phyloP scores from a whole-genome alignment of 257 asterid species.

The Dorcoceras hygrometricum region DNA sequence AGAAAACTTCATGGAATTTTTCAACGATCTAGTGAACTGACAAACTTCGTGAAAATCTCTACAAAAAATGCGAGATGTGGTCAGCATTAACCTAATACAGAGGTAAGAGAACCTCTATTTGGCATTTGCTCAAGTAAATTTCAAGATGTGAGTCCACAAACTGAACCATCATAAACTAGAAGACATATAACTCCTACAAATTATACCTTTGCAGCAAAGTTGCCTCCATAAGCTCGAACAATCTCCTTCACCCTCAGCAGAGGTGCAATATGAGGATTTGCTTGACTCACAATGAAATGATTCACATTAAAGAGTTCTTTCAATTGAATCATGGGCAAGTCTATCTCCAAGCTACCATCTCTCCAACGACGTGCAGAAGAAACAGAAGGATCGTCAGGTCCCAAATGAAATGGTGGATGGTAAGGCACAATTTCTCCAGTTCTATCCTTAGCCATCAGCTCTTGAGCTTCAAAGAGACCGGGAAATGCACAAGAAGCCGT shows the following conservation, averaged over 20 bases:
- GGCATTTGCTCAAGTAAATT: neutral
- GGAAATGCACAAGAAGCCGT: constrained; percentile 98
- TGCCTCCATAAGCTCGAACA: constrained; percentile 86
- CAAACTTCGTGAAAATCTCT: neutral
- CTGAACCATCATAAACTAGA: neutral
- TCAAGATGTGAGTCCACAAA: neutral
- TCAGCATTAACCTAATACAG: neutral
- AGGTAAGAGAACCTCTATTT: neutral
- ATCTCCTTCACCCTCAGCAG: constrained; percentile 82
- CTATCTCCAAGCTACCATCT: constrained; percentile 97
- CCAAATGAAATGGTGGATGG: constrained; percentile 94
- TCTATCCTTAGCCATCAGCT: constrained; percentile 94
- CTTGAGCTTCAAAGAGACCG: constrained; percentile 96
- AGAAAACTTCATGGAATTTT: too few species aligned
- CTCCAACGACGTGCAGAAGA: constrained; percentile 84
- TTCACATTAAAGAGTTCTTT: constrained; percentile 96
- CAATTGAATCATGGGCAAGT: constrained; percentile 94
- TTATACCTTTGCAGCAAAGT: constrained; percentile 90
- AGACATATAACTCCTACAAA: neutral
- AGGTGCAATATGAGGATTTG: constrained; percentile 95
- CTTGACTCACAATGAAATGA: constrained; percentile 95
- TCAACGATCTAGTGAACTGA: neutral
- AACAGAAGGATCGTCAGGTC: constrained; percentile 67
- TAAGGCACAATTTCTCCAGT: constrained; percentile 91
- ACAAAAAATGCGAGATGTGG: too few species aligned